Evolutionary conservation across 2,329 filamentous ascomycete species (phyloP).

Genomic region (Aspergillus nomiae): DNA sequence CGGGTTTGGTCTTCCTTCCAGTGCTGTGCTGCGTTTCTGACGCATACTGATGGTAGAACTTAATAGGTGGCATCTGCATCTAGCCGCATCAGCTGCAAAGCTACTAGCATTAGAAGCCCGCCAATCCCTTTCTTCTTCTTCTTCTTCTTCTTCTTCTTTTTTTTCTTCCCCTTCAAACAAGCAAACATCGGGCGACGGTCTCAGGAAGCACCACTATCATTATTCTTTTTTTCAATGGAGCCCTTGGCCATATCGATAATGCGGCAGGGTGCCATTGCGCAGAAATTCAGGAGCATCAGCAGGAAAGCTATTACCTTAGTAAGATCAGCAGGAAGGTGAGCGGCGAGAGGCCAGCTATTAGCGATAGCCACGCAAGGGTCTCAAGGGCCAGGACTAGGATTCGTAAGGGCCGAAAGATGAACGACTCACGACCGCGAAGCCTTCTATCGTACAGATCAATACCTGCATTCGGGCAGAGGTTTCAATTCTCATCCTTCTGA

Average conservation of each 20-base stretch:
- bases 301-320: slow-evolving; percentile 8
- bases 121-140: neutral
- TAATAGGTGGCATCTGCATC: slow-evolving; percentile 25
- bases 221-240: neutral
- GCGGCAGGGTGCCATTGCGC: neutral
- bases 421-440: neutral
- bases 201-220: neutral
- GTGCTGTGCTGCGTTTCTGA: slow-evolving; percentile 15
- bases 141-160: neutral
- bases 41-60: slow-evolving; percentile 22
- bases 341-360: slow-evolving; percentile 11
- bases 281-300: slow-evolving; percentile 6
- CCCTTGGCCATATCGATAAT: neutral
- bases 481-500: neutral
- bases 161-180: neutral
- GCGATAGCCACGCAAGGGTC: slow-evolving; percentile 23
- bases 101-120: slow-evolving; percentile 18
- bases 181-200: neutral
- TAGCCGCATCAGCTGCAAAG: slow-evolving; percentile 24
- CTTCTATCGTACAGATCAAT: slow-evolving; percentile 1
- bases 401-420: slow-evolving; percentile 15
- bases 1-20: slow-evolving; percentile 10
- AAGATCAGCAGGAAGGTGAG: slow-evolving; percentile 14
- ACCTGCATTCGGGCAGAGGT: slow-evolving; percentile 13
- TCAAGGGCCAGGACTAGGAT: slow-evolving; percentile 11